Base-by-base conservation (phyloP, 83 land plant genomes). In the Isoetes engelmannii region DNA sequence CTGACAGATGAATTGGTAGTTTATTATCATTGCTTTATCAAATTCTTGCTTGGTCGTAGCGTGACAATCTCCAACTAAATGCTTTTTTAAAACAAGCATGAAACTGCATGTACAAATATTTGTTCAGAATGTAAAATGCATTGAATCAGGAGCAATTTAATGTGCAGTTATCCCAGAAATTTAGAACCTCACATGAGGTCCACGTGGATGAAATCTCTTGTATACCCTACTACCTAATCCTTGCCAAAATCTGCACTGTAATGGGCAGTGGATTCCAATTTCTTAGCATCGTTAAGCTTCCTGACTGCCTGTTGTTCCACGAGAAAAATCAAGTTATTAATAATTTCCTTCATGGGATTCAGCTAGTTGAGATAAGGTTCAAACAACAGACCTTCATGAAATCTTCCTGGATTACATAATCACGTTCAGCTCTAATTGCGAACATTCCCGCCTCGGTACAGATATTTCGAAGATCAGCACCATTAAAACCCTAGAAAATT, bases 401-500 rank as follows among this genome's bases (percentile, higher is more conserved):
- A 70, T 92, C 97, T 77, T 92, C 97, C 69, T 89, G 97, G 48
- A 87, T 85, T 10, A 92, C 97, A 82, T 92, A 92, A 65, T 92
- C 96, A 60, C 97, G 92, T 69, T 89, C 96, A 69, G 95, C 95
- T 63, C 95, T 82, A 45, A 92, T 89, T 17, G 97, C 95, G 49
- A 86, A 85, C 97, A 89, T 92, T 44, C 95, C 97, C 71, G 95
- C 97, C 74, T 92, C 97, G 18, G 95, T 92, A 80, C 97, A 92
- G 0, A 92, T 82, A 78, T 87, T 92, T n/a, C 97, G 83, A 69
- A 92, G 82, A 80, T 92, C 97, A 63, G 97, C 97, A 44, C 97
- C 97, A 77, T 89, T 86, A 71, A 89, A 89, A 2, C 97, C 97
- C 97, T 92, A 28, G 82, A 15, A 5, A 13, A 5, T 47, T 54